A percentile compares a stretch with the other conserved stretches of the same genome.
Evolutionary conservation across 2,329 filamentous ascomycete genomes (phyloP).

Genomic region (Talaromyces funiculosus): DNA sequence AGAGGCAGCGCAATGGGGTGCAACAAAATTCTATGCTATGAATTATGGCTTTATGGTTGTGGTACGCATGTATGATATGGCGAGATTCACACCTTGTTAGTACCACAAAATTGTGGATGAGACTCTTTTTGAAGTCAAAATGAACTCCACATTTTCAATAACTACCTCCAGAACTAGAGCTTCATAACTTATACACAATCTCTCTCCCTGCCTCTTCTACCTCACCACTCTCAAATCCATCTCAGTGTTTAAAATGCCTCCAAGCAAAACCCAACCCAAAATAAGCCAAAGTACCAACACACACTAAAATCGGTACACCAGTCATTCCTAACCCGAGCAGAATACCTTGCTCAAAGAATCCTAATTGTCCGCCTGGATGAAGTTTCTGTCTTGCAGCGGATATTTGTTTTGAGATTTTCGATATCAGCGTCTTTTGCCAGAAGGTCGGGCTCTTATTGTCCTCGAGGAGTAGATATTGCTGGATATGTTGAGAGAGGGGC

Average conservation of each 20-base stretch:
- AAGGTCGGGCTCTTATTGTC: neutral
- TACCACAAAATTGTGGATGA: neutral
- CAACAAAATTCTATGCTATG: neutral
- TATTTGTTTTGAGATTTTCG: neutral
- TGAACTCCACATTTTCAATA: neutral
- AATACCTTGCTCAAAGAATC: slow-evolving; percentile 48
- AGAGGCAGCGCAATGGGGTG: slow-evolving; percentile 1
- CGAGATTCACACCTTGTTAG: neutral
- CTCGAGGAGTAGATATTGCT: neutral
- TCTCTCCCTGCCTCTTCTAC: neutral
- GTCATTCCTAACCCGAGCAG: slow-evolving; percentile 24
- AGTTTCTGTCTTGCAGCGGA: slow-evolving; percentile 18
- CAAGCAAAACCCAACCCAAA: slow-evolving; percentile 4
- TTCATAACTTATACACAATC: neutral
- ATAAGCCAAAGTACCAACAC: slow-evolving; percentile 10
- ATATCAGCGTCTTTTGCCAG: neutral
- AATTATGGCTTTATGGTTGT: neutral
- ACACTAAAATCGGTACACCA: neutral
- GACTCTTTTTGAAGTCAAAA: neutral
- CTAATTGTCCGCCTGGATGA: slow-evolving; percentile 29
- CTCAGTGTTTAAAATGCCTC: neutral
- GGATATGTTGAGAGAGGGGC: slow-evolving; percentile 8
- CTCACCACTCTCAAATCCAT: neutral
- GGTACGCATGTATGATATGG: neutral
- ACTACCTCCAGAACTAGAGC: neutral